Base-by-base conservation (phyloP, 352 stramenopile genomes). In the Phytophthora pistaciae region DNA sequence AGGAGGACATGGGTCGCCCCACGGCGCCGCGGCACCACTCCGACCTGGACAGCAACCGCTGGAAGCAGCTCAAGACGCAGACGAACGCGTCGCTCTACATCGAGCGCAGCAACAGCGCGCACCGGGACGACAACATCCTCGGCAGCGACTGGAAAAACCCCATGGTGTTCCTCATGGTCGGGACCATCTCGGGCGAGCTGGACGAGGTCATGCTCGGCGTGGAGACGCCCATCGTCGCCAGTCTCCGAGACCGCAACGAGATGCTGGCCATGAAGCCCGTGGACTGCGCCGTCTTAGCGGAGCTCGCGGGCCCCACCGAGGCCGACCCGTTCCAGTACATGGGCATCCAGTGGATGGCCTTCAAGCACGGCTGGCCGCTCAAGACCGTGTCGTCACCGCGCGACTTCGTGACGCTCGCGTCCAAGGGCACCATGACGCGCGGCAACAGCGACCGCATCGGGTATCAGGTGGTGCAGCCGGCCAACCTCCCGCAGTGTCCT, bases 391-490 rank as follows among this genome's bases (percentile, higher is more conserved):
- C 78, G 16, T 71, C 61, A 5, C 62, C 80, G 21, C 70, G 76
- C 5, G 79, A 84, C 27, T 79, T 84, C 44, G 69, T 78, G 38
- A 74, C 68, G 11, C 23, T 81, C 5, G 27, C 64, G 20, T 74
- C 77, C 5, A 80, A 71, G 18, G 74, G 79, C 2, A 76, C 74
- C 31, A 68, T 86, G 49, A 70, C 49, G 6, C 65, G 68, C 8
- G 60, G 33, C 0, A 74, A 73, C 21, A 74, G 79, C 13, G 79
- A 87, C 38, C 57, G 59, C 9, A 72, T 87, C 57, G 79, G 79
- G 40, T 87, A 80, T 58, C 70, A 83, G 55, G 72, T 87, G 10
- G 71, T 82, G 4, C 81, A 90, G 60, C 85, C 85, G 20, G 73
- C 89, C 11, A 63, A 66, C 42, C 65, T 80, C 60, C 40, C 49